Evolutionary conservation across 129 eudicot genomes (phyloP).

Genomic region (Ambrosia artemisiifolia): DNA sequence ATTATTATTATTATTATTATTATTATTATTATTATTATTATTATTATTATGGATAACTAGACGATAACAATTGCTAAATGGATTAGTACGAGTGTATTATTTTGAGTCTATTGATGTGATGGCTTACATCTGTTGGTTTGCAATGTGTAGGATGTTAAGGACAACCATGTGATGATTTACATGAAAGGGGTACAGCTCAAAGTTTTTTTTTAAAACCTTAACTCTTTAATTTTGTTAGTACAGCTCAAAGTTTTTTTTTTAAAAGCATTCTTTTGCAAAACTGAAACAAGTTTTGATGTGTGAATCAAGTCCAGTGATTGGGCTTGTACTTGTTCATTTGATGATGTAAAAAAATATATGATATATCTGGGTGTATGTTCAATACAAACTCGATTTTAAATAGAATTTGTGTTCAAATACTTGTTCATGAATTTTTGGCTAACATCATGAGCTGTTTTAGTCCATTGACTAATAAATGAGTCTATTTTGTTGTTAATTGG

Average conservation of each 20-base stretch:
- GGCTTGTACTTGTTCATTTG: neutral
- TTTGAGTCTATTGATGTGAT: neutral
- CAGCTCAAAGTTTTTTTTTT: neutral
- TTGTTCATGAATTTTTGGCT: no score
- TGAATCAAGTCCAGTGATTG: neutral
- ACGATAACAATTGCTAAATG: no score
- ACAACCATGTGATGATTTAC: slow-evolving; percentile 86
- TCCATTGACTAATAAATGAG: no score
- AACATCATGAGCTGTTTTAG: no score
- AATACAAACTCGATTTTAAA: no score
- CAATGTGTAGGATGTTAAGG: slow-evolving; percentile 78
- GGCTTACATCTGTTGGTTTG: slow-evolving; percentile 17
- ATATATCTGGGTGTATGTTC: no score
- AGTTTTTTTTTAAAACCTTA: neutral
- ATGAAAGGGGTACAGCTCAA: slow-evolving; percentile 65
- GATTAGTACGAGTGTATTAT: neutral
- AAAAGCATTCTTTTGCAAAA: neutral
- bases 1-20: no score
- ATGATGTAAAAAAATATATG: no score
- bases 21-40: no score
- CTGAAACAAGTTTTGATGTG: neutral
- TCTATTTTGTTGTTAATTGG: no score
- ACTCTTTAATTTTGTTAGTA: neutral
- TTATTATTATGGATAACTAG: no score
- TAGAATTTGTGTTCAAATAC: no score